A percentile compares a stretch with the other conserved stretches of the same genome.
Evolutionary conservation across 1,139 yeast species (phyloP).

Genomic region (Candida labiduridarum): DNA sequence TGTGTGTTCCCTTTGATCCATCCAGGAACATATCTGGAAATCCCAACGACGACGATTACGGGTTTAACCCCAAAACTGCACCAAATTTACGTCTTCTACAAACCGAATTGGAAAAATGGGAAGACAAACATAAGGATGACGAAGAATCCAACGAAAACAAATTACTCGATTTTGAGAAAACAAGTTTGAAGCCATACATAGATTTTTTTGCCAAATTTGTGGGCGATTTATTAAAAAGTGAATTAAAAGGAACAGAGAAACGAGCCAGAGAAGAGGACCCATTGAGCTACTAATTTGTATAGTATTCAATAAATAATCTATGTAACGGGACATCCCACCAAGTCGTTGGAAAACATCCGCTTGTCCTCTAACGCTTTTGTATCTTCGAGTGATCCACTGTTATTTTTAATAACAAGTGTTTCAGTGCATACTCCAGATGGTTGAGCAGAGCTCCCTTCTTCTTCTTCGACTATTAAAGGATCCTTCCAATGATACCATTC

Average conservation of each 20-base stretch:
- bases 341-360: slow-evolving; percentile 15
- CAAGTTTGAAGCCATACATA: slow-evolving; percentile 74
- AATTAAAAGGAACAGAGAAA: slow-evolving; percentile 45
- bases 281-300: slow-evolving; percentile 4
- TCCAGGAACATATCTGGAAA: slow-evolving; percentile 35
- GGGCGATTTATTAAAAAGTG: slow-evolving; percentile 55
- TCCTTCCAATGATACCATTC: slow-evolving; percentile 65
- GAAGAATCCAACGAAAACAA: slow-evolving; percentile 20
- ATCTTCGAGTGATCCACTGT: slow-evolving; percentile 40
- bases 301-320: slow-evolving; percentile 10
- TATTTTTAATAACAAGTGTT: slow-evolving; percentile 41
- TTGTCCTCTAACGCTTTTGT: slow-evolving; percentile 23
- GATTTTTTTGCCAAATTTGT: slow-evolving; percentile 72
- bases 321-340: slow-evolving; percentile 24
- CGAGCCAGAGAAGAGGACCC: slow-evolving; percentile 41
- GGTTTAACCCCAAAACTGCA: slow-evolving; percentile 77
- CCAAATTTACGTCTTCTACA: slow-evolving; percentile 73
- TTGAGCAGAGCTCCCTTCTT: slow-evolving; percentile 10
- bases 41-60: slow-evolving; percentile 42
- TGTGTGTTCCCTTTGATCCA: slow-evolving; percentile 92
- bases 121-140: slow-evolving; percentile 27
- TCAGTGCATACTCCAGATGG: slow-evolving; percentile 21
- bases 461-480: slow-evolving; percentile 5
- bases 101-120: slow-evolving; percentile 51
- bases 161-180: slow-evolving; percentile 57